Evolutionary conservation across 345 rosid species (phyloP).

Genomic region (Turritis glabra): DNA sequence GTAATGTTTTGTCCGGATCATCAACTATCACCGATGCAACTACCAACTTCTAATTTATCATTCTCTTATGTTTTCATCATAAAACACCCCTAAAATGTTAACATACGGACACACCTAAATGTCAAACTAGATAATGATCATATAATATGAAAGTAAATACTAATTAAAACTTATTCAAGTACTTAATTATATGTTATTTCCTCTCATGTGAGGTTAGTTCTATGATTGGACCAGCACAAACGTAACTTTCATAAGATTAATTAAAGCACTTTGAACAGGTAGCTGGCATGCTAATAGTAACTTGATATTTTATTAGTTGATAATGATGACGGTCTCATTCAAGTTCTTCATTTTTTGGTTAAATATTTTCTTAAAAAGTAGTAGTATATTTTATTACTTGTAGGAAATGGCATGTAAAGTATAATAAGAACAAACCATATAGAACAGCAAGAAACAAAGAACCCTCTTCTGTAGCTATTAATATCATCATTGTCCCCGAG

Average conservation of each 20-base stretch:
- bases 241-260: background rate
- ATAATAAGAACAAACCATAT: background rate
- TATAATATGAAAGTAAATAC: background rate
- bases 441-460: background rate
- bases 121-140: background rate
- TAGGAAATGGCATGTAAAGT: background rate
- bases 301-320: background rate
- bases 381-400: too few species aligned
- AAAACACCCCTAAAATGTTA: background rate
- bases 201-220: background rate
- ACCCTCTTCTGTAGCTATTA: background rate
- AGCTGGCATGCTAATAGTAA: constrained; percentile 13
- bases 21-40: too few species aligned
- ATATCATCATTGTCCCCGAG: constrained; percentile 26
- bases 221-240: constrained; percentile 8
- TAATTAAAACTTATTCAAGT: background rate
- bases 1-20: too few species aligned
- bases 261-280: background rate
- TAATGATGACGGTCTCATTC: constrained; percentile 6
- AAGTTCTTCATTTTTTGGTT: background rate
- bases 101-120: background rate
- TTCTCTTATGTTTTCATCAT: background rate
- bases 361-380: background rate
- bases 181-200: background rate
- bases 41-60: background rate